phyloP scores from a whole-genome alignment of 2,329 filamentous ascomycete species.

The Fusarium miscanthi region DNA sequence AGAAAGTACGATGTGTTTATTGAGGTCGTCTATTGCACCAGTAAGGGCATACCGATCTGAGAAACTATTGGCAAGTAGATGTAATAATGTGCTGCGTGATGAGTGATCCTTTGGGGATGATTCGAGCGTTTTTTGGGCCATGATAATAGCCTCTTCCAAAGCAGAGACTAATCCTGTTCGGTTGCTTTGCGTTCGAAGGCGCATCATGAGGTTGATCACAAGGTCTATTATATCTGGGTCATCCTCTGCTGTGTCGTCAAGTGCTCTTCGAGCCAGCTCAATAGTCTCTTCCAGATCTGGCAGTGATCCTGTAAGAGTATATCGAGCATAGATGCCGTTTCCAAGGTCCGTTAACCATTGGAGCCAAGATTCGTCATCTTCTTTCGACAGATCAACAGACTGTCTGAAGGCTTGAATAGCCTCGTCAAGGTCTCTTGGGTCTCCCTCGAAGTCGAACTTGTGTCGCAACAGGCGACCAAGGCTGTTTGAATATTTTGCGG shows the following conservation, averaged over 20 bases:
- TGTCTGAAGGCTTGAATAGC: neutral
- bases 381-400: neutral
- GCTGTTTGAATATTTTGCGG: neutral
- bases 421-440: neutral
- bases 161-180: neutral
- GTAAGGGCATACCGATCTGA: neutral
- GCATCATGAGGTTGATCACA: neutral
- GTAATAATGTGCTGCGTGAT: neutral
- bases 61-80: neutral
- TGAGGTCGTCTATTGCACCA: neutral
- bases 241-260: neutral
- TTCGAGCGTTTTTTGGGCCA: neutral
- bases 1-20: neutral
- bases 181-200: neutral
- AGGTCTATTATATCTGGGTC: neutral
- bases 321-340: neutral
- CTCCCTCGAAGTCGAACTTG: neutral
- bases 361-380: neutral
- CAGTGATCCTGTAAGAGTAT: neutral
- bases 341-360: neutral
- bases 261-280: neutral
- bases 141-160: neutral
- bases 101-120: neutral
- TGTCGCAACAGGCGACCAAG: neutral
- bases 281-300: neutral